Evolutionary conservation across 352 stramenopile species (phyloP).

Genomic region (Globisporangium splendens): DNA sequence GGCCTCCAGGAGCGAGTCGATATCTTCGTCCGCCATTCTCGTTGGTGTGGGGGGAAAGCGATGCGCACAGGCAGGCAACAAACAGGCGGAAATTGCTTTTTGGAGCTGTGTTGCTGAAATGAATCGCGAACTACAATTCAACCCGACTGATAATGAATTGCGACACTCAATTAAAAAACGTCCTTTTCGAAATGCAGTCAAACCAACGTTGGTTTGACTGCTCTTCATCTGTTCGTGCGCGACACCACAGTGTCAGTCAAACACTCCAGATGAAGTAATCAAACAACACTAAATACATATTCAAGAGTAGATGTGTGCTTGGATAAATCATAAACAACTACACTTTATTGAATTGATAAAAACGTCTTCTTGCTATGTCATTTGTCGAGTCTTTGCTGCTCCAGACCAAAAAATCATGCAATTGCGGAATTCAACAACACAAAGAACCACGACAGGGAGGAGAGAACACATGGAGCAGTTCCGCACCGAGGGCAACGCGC

Average conservation of each 20-base stretch:
- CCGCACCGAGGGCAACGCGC: constrained; percentile 65
- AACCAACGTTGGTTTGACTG: constrained; percentile 3
- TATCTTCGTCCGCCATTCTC: constrained; percentile 69
- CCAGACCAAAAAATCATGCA: constrained; percentile 1
- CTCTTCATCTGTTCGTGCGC: neutral
- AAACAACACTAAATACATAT: no score
- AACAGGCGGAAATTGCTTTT: neutral
- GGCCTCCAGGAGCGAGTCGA: constrained; percentile 78
- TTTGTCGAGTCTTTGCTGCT: neutral
- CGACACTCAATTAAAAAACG: neutral
- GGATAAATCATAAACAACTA: no score
- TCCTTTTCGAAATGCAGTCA: constrained; percentile 1
- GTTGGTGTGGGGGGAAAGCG: neutral
- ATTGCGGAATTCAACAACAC: neutral
- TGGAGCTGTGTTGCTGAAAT: constrained; percentile 1
- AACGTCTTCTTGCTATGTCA: no score
- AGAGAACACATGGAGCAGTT: constrained; percentile 45
- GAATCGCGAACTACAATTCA: constrained; percentile 3
- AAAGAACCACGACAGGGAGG: no score
- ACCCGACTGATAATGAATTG: constrained; percentile 3
- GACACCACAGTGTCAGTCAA: no score
- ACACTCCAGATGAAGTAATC: no score
- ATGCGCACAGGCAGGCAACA: neutral
- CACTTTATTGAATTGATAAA: no score
- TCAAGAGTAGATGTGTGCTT: no score